phyloP scores from a whole-genome alignment of 2,329 filamentous ascomycete species.

The Aspergillus sp. region DNA sequence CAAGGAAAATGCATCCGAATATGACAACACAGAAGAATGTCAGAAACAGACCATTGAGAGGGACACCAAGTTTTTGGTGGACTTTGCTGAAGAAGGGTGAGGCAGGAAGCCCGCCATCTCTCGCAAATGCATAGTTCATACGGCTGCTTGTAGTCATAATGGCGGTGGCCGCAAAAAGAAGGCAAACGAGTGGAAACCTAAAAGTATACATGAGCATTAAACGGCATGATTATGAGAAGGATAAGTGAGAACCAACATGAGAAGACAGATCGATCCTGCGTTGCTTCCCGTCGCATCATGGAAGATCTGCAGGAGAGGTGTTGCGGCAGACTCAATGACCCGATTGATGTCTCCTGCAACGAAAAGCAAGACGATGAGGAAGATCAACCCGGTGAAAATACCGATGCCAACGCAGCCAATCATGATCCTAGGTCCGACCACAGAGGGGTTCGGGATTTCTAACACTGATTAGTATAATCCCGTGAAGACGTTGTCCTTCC shows the following conservation, averaged over 20 bases:
- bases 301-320: slow-evolving; percentile 63
- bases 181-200: slow-evolving; percentile 32
- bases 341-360: slow-evolving; percentile 58
- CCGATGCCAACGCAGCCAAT: slow-evolving; percentile 64
- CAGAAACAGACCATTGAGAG: slow-evolving; percentile 65
- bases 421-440: slow-evolving; percentile 66
- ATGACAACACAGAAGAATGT: slow-evolving; percentile 62
- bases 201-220: slow-evolving; percentile 7
- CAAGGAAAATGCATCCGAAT: slow-evolving; percentile 70
- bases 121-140: slow-evolving; percentile 37
- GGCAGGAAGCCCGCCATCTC: slow-evolving; percentile 66
- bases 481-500: not conserved
- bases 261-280: slow-evolving; percentile 61
- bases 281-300: slow-evolving; percentile 62
- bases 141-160: slow-evolving; percentile 38
- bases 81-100: slow-evolving; percentile 62
- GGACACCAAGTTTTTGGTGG: slow-evolving; percentile 61
- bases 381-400: slow-evolving; percentile 62
- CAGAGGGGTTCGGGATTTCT: slow-evolving; percentile 46
- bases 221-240: not conserved
- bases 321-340: slow-evolving; percentile 57
- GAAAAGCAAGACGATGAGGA: slow-evolving; percentile 64
- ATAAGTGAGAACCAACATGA: slow-evolving; percentile 49
- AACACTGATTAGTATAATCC: slow-evolving; percentile 7
- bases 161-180: slow-evolving; percentile 32